Conservation (phyloP, 495 filamentous ascomycete genomes). For the Xylaria flabelliformis region DNA sequence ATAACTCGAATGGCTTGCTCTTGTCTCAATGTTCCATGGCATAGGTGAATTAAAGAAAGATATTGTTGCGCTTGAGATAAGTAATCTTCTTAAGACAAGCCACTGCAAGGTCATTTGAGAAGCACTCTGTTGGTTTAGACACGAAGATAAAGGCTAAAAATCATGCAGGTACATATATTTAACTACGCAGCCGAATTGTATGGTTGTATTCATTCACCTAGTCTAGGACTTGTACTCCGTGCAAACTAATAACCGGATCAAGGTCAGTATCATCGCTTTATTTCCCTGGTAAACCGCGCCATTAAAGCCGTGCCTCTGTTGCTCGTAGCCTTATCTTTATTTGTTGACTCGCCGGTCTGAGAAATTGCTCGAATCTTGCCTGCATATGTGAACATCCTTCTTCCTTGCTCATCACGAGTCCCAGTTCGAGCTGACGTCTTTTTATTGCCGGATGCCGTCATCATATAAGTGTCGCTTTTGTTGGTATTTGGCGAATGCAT, state of each 20-base stretch:
- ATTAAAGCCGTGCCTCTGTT: not conserved
- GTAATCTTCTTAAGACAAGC: not conserved
- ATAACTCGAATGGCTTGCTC: not conserved
- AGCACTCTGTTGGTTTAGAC: not conserved
- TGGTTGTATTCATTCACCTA: not conserved
- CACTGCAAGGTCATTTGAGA: not conserved
- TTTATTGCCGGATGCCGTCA: not conserved
- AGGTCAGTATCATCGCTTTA: not conserved
- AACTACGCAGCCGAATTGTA: not conserved
- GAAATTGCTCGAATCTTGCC: not conserved
- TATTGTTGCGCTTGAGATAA: not conserved
- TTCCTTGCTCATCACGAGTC: not conserved
- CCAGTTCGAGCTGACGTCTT: not conserved
- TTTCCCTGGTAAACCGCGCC: not conserved
- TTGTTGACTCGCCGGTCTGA: too few relatives aligned
- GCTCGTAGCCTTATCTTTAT: not conserved
- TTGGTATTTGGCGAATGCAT: not conserved
- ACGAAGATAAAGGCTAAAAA: not conserved
- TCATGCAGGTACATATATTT: not conserved
- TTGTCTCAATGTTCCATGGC: not conserved
- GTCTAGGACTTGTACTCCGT: too few relatives aligned
- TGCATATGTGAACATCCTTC: not conserved
- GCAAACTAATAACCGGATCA: not conserved
- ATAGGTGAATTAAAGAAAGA: not conserved
- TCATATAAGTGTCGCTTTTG: not conserved